Base-by-base conservation (phyloP, 805 yeast species). In the Kazachstania kunashirensis region DNA sequence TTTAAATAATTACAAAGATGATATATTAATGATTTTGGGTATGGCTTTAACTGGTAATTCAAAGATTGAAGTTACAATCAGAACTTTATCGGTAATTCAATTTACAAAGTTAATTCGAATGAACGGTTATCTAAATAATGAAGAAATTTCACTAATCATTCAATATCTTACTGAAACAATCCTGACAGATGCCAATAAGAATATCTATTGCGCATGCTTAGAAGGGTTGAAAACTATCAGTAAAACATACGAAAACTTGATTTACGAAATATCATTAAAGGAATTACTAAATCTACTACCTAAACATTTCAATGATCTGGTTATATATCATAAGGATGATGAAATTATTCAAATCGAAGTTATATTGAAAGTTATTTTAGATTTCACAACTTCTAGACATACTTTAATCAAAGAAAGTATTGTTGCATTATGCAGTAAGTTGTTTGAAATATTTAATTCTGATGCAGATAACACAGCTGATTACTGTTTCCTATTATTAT, bases 41-140 rank as follows among this genome's bases (percentile, higher is more conserved):
- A 78, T 74, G 49, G 68, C 84, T 5, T 64, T 88, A 33, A 72
- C 79, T 52, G 70, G 80, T 0, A 69, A 83, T 0, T 75, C 94
- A 0, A 69, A 67, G 24, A 61, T 73, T 21, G 95, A 84, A 48
- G 77, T 77, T 9, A 73, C 86, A 1, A 65, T 85, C 39, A 69
- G 85, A 48, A 68, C 80, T 19, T 61, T 79, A 28, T 73, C 92
- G 1, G 63, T 82, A 20, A 73, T 73, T 37, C 83, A 81, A 31
- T 66, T 85, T 34, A 67, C 76, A 0, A 73, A 74, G 34, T 50
- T 84, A 29, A 62, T 77, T 7, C 60, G 65, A 21, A 60, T 82
- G 45, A 55, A 60, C 2, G 61, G 59, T 1, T 77, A 73, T 44
- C 58, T 85, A 33, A 56, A 57, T 12, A 44, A 48, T 3, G 71